Percentiles rank a stretch among this genome's conserved stretches.
phyloP scores from a whole-genome alignment of 2,329 filamentous ascomycete species.

The Penicillium oxalicum region DNA sequence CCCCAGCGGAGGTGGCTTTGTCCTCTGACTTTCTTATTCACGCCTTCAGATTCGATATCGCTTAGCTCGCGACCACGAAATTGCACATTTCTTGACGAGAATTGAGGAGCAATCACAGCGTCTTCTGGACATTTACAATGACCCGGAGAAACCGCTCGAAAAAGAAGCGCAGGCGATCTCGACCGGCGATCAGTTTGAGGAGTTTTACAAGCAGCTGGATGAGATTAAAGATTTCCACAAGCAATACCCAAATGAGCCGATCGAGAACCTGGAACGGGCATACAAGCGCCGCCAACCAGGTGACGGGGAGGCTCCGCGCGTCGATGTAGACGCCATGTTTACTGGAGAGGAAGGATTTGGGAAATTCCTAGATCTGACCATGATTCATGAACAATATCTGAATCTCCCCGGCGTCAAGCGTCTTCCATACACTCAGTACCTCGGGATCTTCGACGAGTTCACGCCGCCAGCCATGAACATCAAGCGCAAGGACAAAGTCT shows the following conservation, averaged over 20 bases:
- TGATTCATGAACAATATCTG: constrained; percentile 77
- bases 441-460: constrained; percentile 87
- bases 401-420: constrained; percentile 85
- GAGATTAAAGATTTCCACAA: constrained; percentile 82
- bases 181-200: constrained; percentile 77
- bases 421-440: constrained; percentile 83
- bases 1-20: background rate
- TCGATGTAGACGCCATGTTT: constrained; percentile 83
- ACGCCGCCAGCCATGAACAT: constrained; percentile 65
- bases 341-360: constrained; percentile 93
- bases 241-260: constrained; percentile 86
- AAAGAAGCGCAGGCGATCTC: constrained; percentile 80
- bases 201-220: constrained; percentile 80
- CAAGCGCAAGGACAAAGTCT: constrained; percentile 77
- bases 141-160: constrained; percentile 64
- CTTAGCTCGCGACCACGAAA: constrained; percentile 85
- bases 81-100: constrained; percentile 76
- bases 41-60: constrained; percentile 72
- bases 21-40: constrained; percentile 15
- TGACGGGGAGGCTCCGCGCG: constrained; percentile 57
- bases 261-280: constrained; percentile 88
- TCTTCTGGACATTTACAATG: constrained; percentile 76
- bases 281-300: constrained; percentile 69
- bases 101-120: constrained; percentile 81
- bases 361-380: constrained; percentile 83